These are phyloP conservation scores for Blastocystis sp. DNA, from an alignment of 352 stramenopile species.

Conservation along the genomic window DNA sequence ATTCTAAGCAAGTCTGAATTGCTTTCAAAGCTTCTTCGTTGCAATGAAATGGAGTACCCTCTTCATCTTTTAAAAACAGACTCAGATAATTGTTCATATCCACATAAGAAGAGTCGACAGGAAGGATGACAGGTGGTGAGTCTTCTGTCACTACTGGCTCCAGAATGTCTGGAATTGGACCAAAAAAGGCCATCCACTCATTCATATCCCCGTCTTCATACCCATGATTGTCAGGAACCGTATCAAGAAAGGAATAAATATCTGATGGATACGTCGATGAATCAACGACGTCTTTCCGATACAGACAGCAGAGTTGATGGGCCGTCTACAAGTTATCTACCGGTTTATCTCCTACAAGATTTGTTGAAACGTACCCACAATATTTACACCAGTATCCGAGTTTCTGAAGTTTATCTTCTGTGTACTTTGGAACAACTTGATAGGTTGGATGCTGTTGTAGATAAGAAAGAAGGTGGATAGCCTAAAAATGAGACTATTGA, in stretches of 20 bases:
- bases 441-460: not conserved
- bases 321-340: not conserved
- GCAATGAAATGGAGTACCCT: not conserved
- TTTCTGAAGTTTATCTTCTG: not conserved
- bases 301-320: conserved; percentile 24
- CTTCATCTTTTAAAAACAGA: not conserved
- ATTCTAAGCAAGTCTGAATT: not conserved
- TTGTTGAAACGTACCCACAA: not conserved
- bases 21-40: not conserved
- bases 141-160: not conserved
- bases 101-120: not conserved
- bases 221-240: not conserved
- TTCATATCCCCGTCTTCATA: conserved; percentile 11
- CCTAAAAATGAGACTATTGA: not conserved
- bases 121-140: not conserved
- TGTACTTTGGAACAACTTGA: not conserved
- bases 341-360: not conserved
- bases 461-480: not conserved
- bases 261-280: conserved; percentile 9
- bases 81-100: not conserved
- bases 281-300: not conserved
- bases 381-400: conserved; percentile 42
- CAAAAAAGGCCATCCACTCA: conserved; percentile 50
- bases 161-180: not conserved
- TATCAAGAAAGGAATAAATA: conserved; percentile 42